Evolutionary conservation across 2,329 filamentous ascomycete genomes (phyloP).

Genomic region (Xylaria sp.): DNA sequence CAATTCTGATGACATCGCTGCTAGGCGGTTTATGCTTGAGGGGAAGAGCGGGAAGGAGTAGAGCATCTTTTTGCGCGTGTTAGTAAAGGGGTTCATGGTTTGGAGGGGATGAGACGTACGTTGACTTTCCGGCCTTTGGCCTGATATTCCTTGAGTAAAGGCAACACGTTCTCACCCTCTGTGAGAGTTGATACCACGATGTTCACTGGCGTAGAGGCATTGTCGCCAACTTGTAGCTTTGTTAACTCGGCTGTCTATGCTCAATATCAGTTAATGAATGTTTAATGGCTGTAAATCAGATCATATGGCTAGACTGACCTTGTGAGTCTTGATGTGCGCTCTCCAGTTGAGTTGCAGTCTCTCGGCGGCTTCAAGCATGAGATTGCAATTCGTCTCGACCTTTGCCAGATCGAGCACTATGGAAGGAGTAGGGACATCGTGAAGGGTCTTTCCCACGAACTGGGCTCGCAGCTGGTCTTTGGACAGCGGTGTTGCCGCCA

Average conservation of each 20-base stretch:
- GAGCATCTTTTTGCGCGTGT: constrained; percentile 46
- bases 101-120: constrained; percentile 34
- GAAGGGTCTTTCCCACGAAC: constrained; percentile 56
- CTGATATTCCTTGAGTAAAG: constrained; percentile 55
- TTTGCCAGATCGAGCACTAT: constrained; percentile 64
- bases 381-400: constrained; percentile 60
- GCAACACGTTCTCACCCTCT: constrained; percentile 63
- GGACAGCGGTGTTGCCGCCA: constrained; percentile 24
- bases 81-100: background rate
- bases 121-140: constrained; percentile 51
- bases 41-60: constrained; percentile 67
- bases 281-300: background rate
- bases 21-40: constrained; percentile 55
- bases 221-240: constrained; percentile 61
- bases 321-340: constrained; percentile 79
- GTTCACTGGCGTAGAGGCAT: constrained; percentile 44
- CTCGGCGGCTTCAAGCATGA: constrained; percentile 62
- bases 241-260: constrained; percentile 60
- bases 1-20: constrained; percentile 49
- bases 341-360: constrained; percentile 61
- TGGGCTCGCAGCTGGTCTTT: constrained; percentile 36
- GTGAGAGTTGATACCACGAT: constrained; percentile 69
- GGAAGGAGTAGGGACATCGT: constrained; percentile 59
- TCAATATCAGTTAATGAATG: background rate
- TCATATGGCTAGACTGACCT: constrained; percentile 44